Percentiles rank a stretch among this genome's conserved stretches.
These are phyloP conservation scores for Arctium minus DNA, from an alignment of 129 eudicot genomes.

Conservation along the genomic window DNA sequence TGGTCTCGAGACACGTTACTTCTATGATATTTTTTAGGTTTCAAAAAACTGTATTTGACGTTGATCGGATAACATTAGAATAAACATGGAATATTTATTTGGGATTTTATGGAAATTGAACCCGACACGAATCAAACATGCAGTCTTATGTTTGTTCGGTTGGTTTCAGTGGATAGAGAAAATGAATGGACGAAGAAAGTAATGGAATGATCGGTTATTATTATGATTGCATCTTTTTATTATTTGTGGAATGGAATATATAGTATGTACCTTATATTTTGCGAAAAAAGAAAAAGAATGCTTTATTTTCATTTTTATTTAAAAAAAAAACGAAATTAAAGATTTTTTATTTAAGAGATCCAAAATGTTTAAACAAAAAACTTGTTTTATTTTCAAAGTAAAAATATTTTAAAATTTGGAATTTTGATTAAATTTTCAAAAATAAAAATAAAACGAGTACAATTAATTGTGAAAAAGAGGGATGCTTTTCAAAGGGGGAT, in stretches of 20 bases:
- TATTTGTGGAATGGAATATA: slow-evolving; percentile 2
- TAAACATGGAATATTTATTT: neutral
- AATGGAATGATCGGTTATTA: neutral
- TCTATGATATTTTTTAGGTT: neutral
- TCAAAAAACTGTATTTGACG: neutral
- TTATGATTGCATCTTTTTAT: neutral
- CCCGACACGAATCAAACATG: slow-evolving; percentile 7
- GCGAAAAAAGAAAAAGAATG: too few relatives aligned
- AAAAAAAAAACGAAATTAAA: too few relatives aligned
- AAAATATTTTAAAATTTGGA: too few relatives aligned
- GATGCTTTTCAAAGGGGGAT: neutral
- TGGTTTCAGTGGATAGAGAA: slow-evolving; percentile 19
- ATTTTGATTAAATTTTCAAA: too few relatives aligned
- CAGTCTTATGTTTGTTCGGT: slow-evolving; percentile 11
- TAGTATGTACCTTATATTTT: too few relatives aligned
- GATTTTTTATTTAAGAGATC: too few relatives aligned
- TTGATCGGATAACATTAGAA: neutral
- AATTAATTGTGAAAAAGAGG: neutral
- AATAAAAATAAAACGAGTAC: too few relatives aligned
- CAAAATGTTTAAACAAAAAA: too few relatives aligned
- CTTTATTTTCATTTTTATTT: too few relatives aligned
- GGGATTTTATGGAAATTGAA: slow-evolving; percentile 5
- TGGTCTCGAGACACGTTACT: neutral
- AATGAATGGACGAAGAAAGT: slow-evolving; percentile 8
- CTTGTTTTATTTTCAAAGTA: too few relatives aligned